Conservation (phyloP, 257 asterid genomes). For the Striga asiatica region DNA sequence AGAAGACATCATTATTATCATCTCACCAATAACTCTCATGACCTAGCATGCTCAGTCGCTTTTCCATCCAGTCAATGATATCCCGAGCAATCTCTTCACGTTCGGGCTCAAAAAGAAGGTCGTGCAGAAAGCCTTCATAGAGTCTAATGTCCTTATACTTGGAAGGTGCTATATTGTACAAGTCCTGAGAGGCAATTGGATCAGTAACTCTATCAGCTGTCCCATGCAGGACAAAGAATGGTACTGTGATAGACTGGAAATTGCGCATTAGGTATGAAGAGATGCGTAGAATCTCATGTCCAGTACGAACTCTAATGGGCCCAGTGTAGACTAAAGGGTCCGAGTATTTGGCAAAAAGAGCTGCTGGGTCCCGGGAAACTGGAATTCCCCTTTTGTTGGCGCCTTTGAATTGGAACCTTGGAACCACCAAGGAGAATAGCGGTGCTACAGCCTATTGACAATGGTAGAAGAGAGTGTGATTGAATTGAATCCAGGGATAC, state of each 20-base stretch:
- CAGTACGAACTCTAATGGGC: conserved; percentile 89
- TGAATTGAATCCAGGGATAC: neutral
- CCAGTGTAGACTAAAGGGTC: conserved; percentile 98
- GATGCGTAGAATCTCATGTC: conserved; percentile 91
- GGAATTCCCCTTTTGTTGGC: conserved; percentile 96
- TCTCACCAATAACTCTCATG: conserved; percentile 20
- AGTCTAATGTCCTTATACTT: conserved; percentile 77
- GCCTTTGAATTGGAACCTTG: conserved; percentile 96
- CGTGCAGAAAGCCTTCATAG: conserved; percentile 85
- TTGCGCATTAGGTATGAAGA: conserved; percentile 65
- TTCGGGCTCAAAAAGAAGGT: conserved; percentile 94
- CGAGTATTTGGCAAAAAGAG: conserved; percentile 82
- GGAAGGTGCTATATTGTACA: conserved; percentile 82
- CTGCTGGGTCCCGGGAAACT: conserved; percentile 85
- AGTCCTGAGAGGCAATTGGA: conserved; percentile 87
- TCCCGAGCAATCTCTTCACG: conserved; percentile 87
- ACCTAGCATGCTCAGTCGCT: conserved; percentile 23
- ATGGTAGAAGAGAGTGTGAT: neutral
- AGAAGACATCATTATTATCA: too few relatives aligned
- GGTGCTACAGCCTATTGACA: conserved; percentile 82
- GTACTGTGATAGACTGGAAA: conserved; percentile 63
- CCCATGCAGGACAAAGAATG: conserved; percentile 95
- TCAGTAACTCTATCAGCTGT: conserved; percentile 95
- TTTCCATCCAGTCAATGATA: conserved; percentile 91
- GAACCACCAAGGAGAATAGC: conserved; percentile 77